phyloP scores from a whole-genome alignment of 2,329 filamentous ascomycete species.

The Fonsecaea erecta region DNA sequence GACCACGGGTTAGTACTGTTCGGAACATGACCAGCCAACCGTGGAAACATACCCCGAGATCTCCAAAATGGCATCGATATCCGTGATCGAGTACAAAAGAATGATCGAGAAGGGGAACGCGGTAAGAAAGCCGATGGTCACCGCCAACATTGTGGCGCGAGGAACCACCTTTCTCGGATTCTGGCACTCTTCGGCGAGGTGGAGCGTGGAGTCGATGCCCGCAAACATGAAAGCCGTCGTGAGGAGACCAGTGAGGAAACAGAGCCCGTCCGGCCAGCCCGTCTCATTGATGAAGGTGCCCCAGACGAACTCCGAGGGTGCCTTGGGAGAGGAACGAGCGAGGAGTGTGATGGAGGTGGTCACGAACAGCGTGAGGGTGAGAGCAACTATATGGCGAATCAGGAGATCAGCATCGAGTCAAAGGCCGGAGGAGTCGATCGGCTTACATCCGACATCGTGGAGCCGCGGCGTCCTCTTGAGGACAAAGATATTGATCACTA shows the following conservation, averaged over 20 bases:
- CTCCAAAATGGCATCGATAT: constrained; percentile 18
- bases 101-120: constrained; percentile 30
- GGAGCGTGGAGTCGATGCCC: constrained; percentile 45
- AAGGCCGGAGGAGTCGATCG: too few species aligned
- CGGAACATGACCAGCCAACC: too few species aligned
- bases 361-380: constrained; percentile 39
- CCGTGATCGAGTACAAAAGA: constrained; percentile 30
- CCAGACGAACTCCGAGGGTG: constrained; percentile 28
- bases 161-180: constrained; percentile 42
- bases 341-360: constrained; percentile 39
- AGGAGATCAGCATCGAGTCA: not conserved
- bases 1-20: too few species aligned
- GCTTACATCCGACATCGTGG: constrained; percentile 29
- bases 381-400: not conserved
- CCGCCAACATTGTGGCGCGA: constrained; percentile 41
- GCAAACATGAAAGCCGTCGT: constrained; percentile 46
- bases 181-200: constrained; percentile 47
- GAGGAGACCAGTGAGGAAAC: constrained; percentile 47
- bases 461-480: not conserved
- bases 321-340: constrained; percentile 25
- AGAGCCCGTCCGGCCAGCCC: constrained; percentile 36
- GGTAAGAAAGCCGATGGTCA: constrained; percentile 44
- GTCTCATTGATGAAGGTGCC: constrained; percentile 24
- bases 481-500: constrained; percentile 35
- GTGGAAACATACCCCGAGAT: too few species aligned